These are phyloP conservation scores for Euphrasia arctica DNA, from an alignment of 305 asterid species.

Conservation along the genomic window DNA sequence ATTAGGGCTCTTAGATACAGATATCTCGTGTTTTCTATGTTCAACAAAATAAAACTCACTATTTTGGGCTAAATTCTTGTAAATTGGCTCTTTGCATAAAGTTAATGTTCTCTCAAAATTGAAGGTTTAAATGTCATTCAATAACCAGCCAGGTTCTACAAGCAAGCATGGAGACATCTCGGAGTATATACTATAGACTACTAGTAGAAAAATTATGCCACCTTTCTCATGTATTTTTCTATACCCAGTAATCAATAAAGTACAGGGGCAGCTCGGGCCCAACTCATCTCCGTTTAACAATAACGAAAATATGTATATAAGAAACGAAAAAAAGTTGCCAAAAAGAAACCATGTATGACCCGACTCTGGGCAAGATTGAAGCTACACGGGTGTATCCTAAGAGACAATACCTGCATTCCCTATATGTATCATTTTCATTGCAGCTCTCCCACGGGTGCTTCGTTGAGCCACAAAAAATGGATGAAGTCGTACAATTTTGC, in stretches of 20 bases:
- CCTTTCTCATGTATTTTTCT: conserved; percentile 4
- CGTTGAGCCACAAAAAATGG: conserved; percentile 96
- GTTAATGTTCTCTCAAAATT: not conserved
- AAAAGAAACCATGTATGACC: not conserved
- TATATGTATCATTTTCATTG: conserved; percentile 36
- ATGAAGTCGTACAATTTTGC: conserved; percentile 92
- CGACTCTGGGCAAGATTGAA: not conserved
- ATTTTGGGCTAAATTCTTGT: not conserved
- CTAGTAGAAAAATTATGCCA: conserved; percentile 19
- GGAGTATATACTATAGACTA: conserved; percentile 12
- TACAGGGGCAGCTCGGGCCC: not conserved
- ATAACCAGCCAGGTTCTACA: conserved; percentile 16
- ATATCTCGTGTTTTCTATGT: not conserved
- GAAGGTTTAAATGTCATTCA: not conserved
- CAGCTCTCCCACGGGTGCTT: conserved; percentile 98
- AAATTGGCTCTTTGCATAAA: not conserved
- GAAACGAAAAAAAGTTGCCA: not conserved
- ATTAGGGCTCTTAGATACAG: conserved; percentile 27
- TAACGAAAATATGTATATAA: not conserved
- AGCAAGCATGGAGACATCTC: conserved; percentile 25
- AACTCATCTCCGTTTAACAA: not conserved
- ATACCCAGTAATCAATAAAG: not conserved
- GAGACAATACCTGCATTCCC: not conserved
- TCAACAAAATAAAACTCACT: not conserved
- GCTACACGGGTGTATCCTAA: not conserved